Conservation (phyloP, 306 rosid genomes). For the Pachyrhizus erosus region DNA sequence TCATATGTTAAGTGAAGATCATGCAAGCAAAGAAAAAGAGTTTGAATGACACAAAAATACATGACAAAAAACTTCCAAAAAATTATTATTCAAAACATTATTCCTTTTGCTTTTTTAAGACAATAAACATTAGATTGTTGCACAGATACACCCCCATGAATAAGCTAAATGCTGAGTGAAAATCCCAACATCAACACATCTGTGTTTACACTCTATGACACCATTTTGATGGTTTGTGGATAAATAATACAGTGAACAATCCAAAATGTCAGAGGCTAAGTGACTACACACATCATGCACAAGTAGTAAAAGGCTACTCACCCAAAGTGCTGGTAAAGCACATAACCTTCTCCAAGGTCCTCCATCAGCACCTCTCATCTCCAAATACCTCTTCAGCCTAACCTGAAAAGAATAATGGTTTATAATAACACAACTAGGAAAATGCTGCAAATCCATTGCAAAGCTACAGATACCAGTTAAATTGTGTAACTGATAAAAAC, state of each 20-base stretch:
- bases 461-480: slow-evolving; percentile 32
- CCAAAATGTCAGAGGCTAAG: slow-evolving; percentile 18
- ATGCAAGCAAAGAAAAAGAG: slow-evolving; percentile 29
- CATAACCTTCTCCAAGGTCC: slow-evolving; percentile 99
- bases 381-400: slow-evolving; percentile 96
- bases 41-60: slow-evolving; percentile 14
- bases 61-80: slow-evolving; percentile 5
- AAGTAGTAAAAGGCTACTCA: slow-evolving; percentile 46
- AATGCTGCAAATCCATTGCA: slow-evolving; percentile 40
- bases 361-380: slow-evolving; percentile 99
- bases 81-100: slow-evolving; percentile 15
- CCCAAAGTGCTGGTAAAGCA: slow-evolving; percentile 99
- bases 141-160: slow-evolving; percentile 17
- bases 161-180: background rate
- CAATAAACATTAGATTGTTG: slow-evolving; percentile 10
- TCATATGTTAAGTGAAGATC: slow-evolving; percentile 16
- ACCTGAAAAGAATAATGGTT: slow-evolving; percentile 64
- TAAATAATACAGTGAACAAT: background rate
- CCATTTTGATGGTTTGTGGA: background rate
- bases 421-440: slow-evolving; percentile 12
- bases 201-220: background rate
- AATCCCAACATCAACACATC: background rate
- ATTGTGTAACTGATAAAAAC: slow-evolving; percentile 28
- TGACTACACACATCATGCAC: slow-evolving; percentile 32
- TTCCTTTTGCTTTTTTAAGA: background rate